These are phyloP conservation scores for Perkinsus olseni DNA, from an alignment of 169 alveolate genomes.

Conservation along the genomic window DNA sequence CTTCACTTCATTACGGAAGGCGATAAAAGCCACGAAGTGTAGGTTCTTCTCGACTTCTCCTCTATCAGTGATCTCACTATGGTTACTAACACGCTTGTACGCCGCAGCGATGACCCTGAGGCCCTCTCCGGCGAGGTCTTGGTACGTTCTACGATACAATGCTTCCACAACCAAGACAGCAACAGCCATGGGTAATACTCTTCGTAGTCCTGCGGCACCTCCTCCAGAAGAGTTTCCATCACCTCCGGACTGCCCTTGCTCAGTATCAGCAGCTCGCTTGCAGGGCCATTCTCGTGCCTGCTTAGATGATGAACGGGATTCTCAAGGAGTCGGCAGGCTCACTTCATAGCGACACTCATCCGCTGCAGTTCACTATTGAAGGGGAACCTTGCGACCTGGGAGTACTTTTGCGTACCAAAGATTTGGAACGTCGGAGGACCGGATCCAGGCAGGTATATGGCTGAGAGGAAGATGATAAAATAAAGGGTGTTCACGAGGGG, in stretches of 20 bases:
- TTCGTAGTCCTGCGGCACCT: conserved; percentile 79
- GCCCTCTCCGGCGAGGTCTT: conserved; percentile 3
- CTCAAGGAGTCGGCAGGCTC: conserved; percentile 6
- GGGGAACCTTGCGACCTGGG: conserved; percentile 53
- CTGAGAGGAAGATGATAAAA: neutral
- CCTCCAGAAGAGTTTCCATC: conserved; percentile 60
- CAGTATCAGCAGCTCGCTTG: conserved; percentile 45
- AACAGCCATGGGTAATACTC: conserved; percentile 52
- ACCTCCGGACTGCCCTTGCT: conserved; percentile 95
- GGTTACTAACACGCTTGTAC: conserved; percentile 22
- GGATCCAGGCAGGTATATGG: neutral
- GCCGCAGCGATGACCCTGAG: conserved; percentile 52
- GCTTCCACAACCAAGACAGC: neutral
- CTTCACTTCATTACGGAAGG: neutral
- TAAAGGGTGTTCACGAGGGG: neutral
- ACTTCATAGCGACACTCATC: conserved; percentile 53
- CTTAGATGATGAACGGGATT: neutral
- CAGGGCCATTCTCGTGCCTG: conserved; percentile 9
- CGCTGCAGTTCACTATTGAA: conserved; percentile 73
- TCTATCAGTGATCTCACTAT: neutral
- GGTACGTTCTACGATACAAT: neutral
- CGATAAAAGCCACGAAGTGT: neutral
- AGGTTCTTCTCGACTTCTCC: neutral
- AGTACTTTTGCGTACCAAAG: neutral
- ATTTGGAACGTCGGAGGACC: neutral